Base-by-base conservation (phyloP, 2,329 filamentous ascomycete species). In the Chaetomium olivaceum region DNA sequence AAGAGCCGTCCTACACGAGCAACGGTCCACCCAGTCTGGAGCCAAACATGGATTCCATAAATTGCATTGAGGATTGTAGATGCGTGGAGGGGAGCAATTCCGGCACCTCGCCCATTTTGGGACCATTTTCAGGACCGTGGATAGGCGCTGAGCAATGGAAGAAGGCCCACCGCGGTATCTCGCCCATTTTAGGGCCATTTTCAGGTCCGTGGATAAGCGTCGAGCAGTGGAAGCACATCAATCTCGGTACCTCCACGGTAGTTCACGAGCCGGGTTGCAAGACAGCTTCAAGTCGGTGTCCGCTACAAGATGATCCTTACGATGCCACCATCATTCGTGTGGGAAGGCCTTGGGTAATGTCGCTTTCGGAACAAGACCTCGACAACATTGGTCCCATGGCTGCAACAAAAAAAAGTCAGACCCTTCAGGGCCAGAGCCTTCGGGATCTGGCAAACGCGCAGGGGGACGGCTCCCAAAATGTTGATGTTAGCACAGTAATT, bases 81-180 rank as follows among this genome's bases (percentile, higher is more conserved):
- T 54, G 48, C 5, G 11, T 21, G 1, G 55, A 63, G 46, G 46
- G 29, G 21, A n/a, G 51, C 1, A 11, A 43, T 27, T 16, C 23
- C 31, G 19, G 12, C 25, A n/a, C 23, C 6, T 63, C 29, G 23
- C 58, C 59, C 7, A 58, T 65, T 4, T 59, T 65, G 6, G 59
- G 55, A 3, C 33, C 54, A 19, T 65, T 65, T 19, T 62, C 63
- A 2, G 54, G 63, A 8, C 57, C 51, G 1, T 62, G 63, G 63
- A 52, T 6, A 39, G 23, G 46, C 3, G 27, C 39, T 36, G 33
- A 25, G n/a, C 31, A 36, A 25, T 58, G 36, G 56, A 57, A 57
- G 4, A 1, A 39, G 21, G 31, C 12, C 31, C 33, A 43, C n/a
- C n/a, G n/a, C 31, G 19, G 12, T 19, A n/a, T 16, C 6, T 63